Base-by-base conservation (phyloP, 1,284 basidiomycete genomes). In the Inonotus hispidus region DNA sequence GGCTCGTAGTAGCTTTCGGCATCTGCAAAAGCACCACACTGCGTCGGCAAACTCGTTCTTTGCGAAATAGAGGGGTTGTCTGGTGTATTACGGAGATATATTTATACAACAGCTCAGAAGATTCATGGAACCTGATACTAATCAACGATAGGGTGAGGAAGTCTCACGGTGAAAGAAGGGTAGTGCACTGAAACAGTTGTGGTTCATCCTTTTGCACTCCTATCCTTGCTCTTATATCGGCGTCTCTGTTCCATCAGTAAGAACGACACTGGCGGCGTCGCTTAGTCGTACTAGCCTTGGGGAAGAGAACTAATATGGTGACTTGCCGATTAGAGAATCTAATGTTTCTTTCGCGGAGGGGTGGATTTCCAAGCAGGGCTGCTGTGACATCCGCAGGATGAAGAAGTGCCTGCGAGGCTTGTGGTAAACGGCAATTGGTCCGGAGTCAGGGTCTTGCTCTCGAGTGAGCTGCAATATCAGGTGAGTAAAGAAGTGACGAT, bases 361-460 rank as follows among this genome's bases (percentile, higher is more conserved):
- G 50, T 75, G 72, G 25, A 78, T 64, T 57, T 77, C 77, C 41
- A 79, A 60, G 63, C 72, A 76, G 19, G 75, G 74, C 13, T 71
- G 65, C 41, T 72, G 70, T 25, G 73, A 75, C 66, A 78, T 73
- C 56, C 68, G 66, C 11, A 77, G 69, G 5, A 78, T 68, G 32
- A 69, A 64, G 60, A 75, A 56, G 63, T 71, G 71, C 7, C 78
- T 71, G 61, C 71, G 73, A 66, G 77, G 71, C 45, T 66, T 70
- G 62, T 74, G 68, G 62, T 74, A 77, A 16, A 71, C 69, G 5
- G 72, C 78, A 16, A 78, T 66, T 0, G 73, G 71, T 65, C 67
- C 66, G 14, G 53, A 46, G 46, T 70, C 67, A 0, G 68, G 68
- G 32, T 66, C 66, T 59, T 72, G 70, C 13, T 71, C 71, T 16